Base-by-base conservation (phyloP, 306 rosid species). In the Vigna reflexopilosa region DNA sequence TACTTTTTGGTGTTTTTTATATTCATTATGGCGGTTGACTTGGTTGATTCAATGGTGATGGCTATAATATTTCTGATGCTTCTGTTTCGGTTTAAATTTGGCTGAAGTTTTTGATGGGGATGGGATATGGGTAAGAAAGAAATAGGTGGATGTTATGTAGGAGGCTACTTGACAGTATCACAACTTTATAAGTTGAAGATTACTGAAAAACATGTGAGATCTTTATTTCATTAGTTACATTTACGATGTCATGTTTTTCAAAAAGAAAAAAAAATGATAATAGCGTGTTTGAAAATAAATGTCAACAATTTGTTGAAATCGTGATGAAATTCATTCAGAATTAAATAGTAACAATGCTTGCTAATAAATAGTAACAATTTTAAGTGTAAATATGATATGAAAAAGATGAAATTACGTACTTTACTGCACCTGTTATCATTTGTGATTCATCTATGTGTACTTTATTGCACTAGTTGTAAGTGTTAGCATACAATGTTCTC, bases 361-460 rank as follows among this genome's bases (percentile, higher is more conserved):
- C 7, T 59, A 59, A 59, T 59, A 30, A 30, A 32, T 62, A 62
- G 24, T 14, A 32, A 62, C 13, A 34, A 7, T 32, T 15, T 5
- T 8, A 15, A 62, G 45, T 15, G 67, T 62, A 62, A 32, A 61
- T 61, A 61, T 30, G 67, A 61, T 28, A 61, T 61, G 44, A 61
- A 61, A 30, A 61, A 14, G 44, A 26, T 61, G 44, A 61, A 61
- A 11, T 30, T 14, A 61, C 44, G 1, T 13, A 10, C 48, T 10
- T 9, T 22, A 26, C 28, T 28, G 61, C 15, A 55, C 61, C 20
- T 20, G 61, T 55, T 20, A n/a, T 55, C 61, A 20, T 9, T 19
- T 55, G 32, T 55, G 30, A 20, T 55, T 52, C 58, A 52, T 52
- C 17, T 51, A 16, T 51, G 19, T 19, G 32, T 4, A 8, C 20